phyloP scores from a whole-genome alignment of 164 flowering plant genomes.

The Magnolia kwangsiensis region DNA sequence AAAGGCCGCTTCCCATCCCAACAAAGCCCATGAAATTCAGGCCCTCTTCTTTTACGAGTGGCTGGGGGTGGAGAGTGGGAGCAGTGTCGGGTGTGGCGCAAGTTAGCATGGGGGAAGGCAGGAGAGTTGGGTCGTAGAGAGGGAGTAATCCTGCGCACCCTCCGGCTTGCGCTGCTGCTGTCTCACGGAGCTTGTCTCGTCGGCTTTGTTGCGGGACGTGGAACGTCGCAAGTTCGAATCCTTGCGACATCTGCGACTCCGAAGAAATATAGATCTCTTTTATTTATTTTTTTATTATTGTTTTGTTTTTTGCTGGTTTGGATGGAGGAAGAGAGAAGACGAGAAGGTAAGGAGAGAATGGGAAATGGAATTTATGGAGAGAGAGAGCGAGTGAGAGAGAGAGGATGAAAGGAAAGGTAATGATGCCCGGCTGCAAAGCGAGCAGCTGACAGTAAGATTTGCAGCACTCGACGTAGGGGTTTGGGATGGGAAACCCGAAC shows the following conservation, averaged over 20 bases:
- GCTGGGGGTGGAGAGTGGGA: background rate
- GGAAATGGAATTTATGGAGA: background rate
- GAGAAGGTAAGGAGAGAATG: background rate
- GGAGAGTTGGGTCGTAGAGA: conserved; percentile 41
- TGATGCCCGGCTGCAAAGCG: background rate
- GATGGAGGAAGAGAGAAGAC: conserved; percentile 6
- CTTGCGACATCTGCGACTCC: conserved; percentile 3
- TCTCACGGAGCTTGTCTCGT: conserved; percentile 68
- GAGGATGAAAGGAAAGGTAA: background rate
- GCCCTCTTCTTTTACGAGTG: conserved; percentile 31
- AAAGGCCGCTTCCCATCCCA: conserved; percentile 12
- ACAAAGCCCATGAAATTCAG: conserved; percentile 37
- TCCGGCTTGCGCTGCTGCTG: conserved; percentile 16
- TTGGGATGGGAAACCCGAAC: background rate
- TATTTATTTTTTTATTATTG: background rate
- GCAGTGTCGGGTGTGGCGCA: conserved; percentile 8
- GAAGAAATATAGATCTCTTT: background rate
- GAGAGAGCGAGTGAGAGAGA: background rate
- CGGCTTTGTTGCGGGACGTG: conserved; percentile 88
- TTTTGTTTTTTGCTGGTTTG: background rate
- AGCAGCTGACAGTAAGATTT: background rate
- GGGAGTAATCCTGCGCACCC: conserved; percentile 28
- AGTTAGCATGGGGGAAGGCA: conserved; percentile 10
- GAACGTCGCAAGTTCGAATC: conserved; percentile 18
- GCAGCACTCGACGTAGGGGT: background rate